Evolutionary conservation across 192 early-diverging fungal species (phyloP).

Genomic region (Entomortierella lignicola): DNA sequence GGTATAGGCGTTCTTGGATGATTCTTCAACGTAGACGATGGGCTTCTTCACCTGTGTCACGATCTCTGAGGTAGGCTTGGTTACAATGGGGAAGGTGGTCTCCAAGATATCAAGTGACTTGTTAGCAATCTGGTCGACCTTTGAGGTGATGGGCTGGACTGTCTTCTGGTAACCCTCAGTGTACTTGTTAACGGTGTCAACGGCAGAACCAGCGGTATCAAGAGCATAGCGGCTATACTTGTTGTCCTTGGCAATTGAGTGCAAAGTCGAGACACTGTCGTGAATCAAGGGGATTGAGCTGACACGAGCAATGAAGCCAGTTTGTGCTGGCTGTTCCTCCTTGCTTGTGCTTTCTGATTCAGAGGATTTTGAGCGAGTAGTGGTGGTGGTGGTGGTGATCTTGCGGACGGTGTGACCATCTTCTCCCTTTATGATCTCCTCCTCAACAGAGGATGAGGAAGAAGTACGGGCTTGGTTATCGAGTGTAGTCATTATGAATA

Average conservation of each 20-base stretch:
- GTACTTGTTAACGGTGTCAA: slow-evolving; percentile 32
- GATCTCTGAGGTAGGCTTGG: slow-evolving; percentile 69
- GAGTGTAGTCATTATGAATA: slow-evolving; percentile 48
- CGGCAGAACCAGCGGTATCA: slow-evolving; percentile 35
- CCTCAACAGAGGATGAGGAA: slow-evolving; percentile 61
- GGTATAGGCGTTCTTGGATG: slow-evolving; percentile 59
- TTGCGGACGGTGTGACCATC: slow-evolving; percentile 4
- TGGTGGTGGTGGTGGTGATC: slow-evolving; percentile 27
- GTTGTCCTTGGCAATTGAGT: slow-evolving; percentile 55
- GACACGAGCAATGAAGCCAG: slow-evolving; percentile 40
- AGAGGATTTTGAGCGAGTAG: slow-evolving; percentile 23
- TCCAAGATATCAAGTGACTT: slow-evolving; percentile 75
- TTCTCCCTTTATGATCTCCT: slow-evolving; percentile 55
- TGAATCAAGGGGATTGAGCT: slow-evolving; percentile 29
- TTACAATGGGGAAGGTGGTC: slow-evolving; percentile 68
- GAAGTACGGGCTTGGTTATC: slow-evolving; percentile 50
- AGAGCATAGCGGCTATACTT: slow-evolving; percentile 43
- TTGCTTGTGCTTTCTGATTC: not conserved
- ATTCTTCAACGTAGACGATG: slow-evolving; percentile 32
- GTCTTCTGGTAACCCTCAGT: slow-evolving; percentile 54
- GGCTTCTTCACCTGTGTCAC: slow-evolving; percentile 66
- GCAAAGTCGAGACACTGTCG: slow-evolving; percentile 31
- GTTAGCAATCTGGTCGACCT: slow-evolving; percentile 67
- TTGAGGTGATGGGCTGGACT: slow-evolving; percentile 65
- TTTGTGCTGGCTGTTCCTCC: not conserved